Percentiles rank a stretch among this genome's conserved stretches.
These are phyloP conservation scores for Nakaseomyces nivariensis DNA, from an alignment of 1,139 yeast species.

Conservation along the genomic window DNA sequence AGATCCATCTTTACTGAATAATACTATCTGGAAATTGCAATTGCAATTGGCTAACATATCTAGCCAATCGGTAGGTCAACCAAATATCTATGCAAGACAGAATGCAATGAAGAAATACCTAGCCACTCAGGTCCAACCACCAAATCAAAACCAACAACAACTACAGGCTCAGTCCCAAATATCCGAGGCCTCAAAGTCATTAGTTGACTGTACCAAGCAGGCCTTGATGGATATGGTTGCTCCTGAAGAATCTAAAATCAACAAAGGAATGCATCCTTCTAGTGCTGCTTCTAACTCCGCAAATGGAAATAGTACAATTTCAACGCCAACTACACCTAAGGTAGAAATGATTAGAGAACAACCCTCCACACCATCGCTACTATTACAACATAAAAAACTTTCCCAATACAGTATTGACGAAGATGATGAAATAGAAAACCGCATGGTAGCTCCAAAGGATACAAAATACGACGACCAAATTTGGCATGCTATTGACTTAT, in stretches of 20 bases:
- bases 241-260: not conserved
- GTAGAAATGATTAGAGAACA: slow-evolving; percentile 23
- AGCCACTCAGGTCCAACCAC: slow-evolving; percentile 39
- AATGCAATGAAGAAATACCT: slow-evolving; percentile 58
- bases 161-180: slow-evolving; percentile 11
- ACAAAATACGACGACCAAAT: slow-evolving; percentile 54
- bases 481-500: slow-evolving; percentile 90
- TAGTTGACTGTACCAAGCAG: slow-evolving; percentile 30
- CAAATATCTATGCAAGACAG: slow-evolving; percentile 87
- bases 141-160: slow-evolving; percentile 7
- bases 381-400: slow-evolving; percentile 55
- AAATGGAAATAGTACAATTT: slow-evolving; percentile 8
- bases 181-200: slow-evolving; percentile 26
- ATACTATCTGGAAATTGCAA: slow-evolving; percentile 83
- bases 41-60: slow-evolving; percentile 70
- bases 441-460: slow-evolving; percentile 60
- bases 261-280: not conserved
- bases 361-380: slow-evolving; percentile 24
- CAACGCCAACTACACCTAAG: slow-evolving; percentile 28
- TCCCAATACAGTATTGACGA: slow-evolving; percentile 55
- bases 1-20: slow-evolving; percentile 36
- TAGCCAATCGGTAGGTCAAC: slow-evolving; percentile 51
- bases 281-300: slow-evolving; percentile 5
- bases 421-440: slow-evolving; percentile 45
- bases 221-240: slow-evolving; percentile 27